A percentile compares a stretch with the other conserved stretches of the same genome.
These are phyloP conservation scores for Kazachstania viticola DNA, from an alignment of 805 yeast species.

Conservation along the genomic window DNA sequence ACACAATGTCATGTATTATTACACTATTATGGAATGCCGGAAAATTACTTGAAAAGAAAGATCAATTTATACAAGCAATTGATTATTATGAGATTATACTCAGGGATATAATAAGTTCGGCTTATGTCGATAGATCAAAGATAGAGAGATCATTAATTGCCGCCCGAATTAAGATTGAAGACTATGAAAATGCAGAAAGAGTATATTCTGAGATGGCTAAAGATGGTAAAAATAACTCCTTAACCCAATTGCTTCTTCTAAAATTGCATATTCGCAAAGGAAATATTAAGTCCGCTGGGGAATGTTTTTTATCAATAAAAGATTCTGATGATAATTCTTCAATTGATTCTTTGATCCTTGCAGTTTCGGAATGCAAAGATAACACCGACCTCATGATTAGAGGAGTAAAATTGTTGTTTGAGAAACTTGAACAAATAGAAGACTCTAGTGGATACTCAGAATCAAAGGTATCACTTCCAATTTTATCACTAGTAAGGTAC, in stretches of 20 bases:
- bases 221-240: constrained; percentile 13
- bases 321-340: constrained; percentile 27
- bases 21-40: constrained; percentile 33
- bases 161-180: constrained; percentile 16
- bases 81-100: constrained; percentile 21
- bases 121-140: constrained; percentile 26
- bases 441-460: background rate
- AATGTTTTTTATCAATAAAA: constrained; percentile 25
- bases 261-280: constrained; percentile 11
- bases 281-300: constrained; percentile 8
- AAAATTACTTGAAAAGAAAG: constrained; percentile 20
- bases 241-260: constrained; percentile 27
- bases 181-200: constrained; percentile 12
- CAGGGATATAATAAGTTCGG: constrained; percentile 15
- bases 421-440: constrained; percentile 9
- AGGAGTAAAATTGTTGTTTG: constrained; percentile 20
- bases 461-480: constrained; percentile 14
- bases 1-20: constrained; percentile 24
- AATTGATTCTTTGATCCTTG: constrained; percentile 25
- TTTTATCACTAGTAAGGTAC: constrained; percentile 17
- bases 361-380: constrained; percentile 21
- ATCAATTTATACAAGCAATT: constrained; percentile 11
- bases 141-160: constrained; percentile 28
- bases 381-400: constrained; percentile 18
- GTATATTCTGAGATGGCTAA: constrained; percentile 18